Base-by-base conservation (phyloP, 331 rosid genomes). In the Saraca asoca region DNA sequence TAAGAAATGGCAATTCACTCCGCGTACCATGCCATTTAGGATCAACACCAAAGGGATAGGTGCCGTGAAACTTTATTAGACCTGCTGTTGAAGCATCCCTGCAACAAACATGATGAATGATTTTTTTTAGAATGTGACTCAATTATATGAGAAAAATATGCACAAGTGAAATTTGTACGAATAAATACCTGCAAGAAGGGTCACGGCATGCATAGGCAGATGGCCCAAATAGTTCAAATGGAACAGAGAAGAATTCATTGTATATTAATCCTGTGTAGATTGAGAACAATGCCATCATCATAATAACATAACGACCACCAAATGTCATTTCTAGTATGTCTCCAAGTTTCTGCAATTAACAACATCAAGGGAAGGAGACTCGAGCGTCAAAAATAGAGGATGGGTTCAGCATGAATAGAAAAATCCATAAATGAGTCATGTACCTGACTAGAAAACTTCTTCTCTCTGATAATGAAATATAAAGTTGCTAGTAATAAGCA, bases 41-140 rank as follows among this genome's bases (percentile, higher is more conserved):
- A 78, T 94, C 99, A 74, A 94, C 79, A 20, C 99, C 99, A 83
- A 94, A 94, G 57, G 99, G 96, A 61, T 94, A 94, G 5, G 99
- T 81, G 62, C 51, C 73, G 12, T 83, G 84, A 75, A 86, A 84
- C 84, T 90, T 94, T 35, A 86, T 74, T 73, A 94, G 79, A 71
- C 99, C 99, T 46, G 14, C 20, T 14, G 91, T 86, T 44, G 82
- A 66, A 59, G 87, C 84, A 68, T 86, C 96, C 42, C 92, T 84
- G 74, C 54, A 62, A 70, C 33, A n/a, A 14, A 5, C 52, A 14
- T 16, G 68, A 43, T 64, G 20, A 52, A 68, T 45, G 37, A 16
- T 34, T 62, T 34, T 7, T 55, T 38, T 42, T 10, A 61, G 53
- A 62, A 15, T 9, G n/a, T 24, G 35, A 38, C 19, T 57, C 31